Conservation (phyloP, 2,329 filamentous ascomycete species). For the Aspergillus sp. region DNA sequence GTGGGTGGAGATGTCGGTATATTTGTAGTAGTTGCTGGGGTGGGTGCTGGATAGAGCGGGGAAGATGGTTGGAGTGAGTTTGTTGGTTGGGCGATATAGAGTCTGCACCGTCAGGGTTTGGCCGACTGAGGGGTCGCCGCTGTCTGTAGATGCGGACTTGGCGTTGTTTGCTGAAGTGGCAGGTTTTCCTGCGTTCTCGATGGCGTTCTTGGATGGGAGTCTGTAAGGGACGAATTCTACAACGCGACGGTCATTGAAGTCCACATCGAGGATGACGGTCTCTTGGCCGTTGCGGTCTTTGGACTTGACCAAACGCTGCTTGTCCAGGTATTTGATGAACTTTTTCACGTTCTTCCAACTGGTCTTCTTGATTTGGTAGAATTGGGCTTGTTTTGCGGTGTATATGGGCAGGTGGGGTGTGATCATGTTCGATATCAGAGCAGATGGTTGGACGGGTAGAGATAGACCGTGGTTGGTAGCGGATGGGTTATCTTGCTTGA, state of each 20-base stretch:
- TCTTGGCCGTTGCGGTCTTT: constrained; percentile 67
- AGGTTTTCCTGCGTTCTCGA: constrained; percentile 44
- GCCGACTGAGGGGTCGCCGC: constrained; percentile 44
- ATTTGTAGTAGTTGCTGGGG: constrained; percentile 58
- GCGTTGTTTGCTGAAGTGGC: constrained; percentile 28
- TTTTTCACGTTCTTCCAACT: constrained; percentile 71
- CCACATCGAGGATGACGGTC: constrained; percentile 64
- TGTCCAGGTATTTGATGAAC: constrained; percentile 69
- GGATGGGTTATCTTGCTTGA: constrained; percentile 57
- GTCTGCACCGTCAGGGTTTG: constrained; percentile 52
- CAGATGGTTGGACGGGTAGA: constrained; percentile 65
- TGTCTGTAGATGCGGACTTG: constrained; percentile 28
- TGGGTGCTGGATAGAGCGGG: constrained; percentile 49
- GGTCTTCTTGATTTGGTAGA: constrained; percentile 68
- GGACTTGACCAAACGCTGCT: constrained; percentile 61
- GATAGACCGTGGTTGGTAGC: constrained; percentile 58
- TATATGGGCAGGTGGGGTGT: constrained; percentile 66
- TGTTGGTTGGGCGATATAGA: constrained; percentile 59
- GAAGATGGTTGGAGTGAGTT: constrained; percentile 58
- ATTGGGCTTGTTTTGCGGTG: constrained; percentile 56
- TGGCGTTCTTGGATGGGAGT: constrained; percentile 59
- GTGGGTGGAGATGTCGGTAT: constrained; percentile 59
- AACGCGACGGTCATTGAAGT: constrained; percentile 60
- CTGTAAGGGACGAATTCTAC: constrained; percentile 62
- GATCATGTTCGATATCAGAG: constrained; percentile 63